Base-by-base conservation (phyloP, 257 asterid genomes). In the Schizonepeta tenuifolia region DNA sequence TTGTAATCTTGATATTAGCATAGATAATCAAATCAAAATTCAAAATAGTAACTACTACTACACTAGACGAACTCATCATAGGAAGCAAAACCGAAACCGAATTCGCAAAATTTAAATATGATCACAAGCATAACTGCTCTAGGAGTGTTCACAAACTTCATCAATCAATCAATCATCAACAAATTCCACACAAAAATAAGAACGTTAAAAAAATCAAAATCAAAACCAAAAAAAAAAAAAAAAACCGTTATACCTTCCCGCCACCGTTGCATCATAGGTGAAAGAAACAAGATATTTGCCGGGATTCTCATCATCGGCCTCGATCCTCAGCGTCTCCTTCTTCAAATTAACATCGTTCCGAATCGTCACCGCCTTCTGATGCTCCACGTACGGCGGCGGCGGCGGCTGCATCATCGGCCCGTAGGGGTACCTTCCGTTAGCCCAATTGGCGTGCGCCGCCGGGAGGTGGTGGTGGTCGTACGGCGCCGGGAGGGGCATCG, bases 321-420 rank as follows among this genome's bases (percentile, higher is more conserved):
- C 98, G 71, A 95, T 87, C 54, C 90, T 79, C 71, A 92, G 43
- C 77, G 96, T 90, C 79, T 92, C 99, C 86, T 95, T 95, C 87
- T 92, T 95, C 78, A 95, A 65, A 83, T 95, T 95, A 60, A 95
- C 97, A 73, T 92, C 99, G 56, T 95, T 95, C 65, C 97, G 76
- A 62, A 95, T 95, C 55, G 98, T 95, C 24, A 95, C 96, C 69
- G 99, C 99, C 81, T 95, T 95, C 86, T 95, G 99, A 62, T 95
- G 98, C 87, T 95, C 99, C 74, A 95, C 96, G 59, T 83, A 91
- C 4, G 93, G 86, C 50, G 79, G 84, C 15, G 91, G 76, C 33
- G 86, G 84, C 0, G 87, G 74, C 44, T 75, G 96, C 85, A 91
- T 74, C 93, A 87, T 74, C 0, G 92, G 92, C 26, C 92, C 95